Conservation (phyloP, 1,139 yeast genomes). For the Yarrowia galli region DNA sequence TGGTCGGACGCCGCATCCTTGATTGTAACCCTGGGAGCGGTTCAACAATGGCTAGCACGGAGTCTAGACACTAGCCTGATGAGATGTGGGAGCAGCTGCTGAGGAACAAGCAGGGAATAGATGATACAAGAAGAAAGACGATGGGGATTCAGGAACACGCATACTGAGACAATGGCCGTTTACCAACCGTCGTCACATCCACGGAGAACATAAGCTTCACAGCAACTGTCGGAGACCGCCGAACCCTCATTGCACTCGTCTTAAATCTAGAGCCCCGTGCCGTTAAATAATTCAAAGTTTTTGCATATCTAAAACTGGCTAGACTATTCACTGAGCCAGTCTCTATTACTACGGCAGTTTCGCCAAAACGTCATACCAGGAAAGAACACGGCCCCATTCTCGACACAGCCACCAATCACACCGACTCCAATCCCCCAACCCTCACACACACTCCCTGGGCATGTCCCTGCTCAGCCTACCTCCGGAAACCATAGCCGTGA, state of each 20-base stretch:
- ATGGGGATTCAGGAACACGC: no score
- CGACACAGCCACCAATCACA: no score
- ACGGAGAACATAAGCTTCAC: constrained; percentile 7
- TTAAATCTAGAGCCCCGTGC: neutral
- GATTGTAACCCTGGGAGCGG: constrained; percentile 9
- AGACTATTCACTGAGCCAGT: neutral
- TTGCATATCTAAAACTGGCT: constrained; percentile 8
- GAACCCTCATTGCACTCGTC: neutral
- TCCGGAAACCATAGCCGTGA: constrained; percentile 28
- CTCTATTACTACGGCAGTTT: no score
- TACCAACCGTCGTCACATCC: no score
- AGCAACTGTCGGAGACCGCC: constrained; percentile 13
- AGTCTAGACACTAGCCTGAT: constrained; percentile 31
- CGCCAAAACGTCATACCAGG: neutral
- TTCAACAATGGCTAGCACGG: constrained; percentile 19
- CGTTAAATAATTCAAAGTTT: constrained; percentile 16
- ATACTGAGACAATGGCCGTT: no score
- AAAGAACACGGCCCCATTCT: no score
- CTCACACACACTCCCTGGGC: constrained; percentile 2
- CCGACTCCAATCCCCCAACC: neutral
- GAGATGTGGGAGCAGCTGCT: neutral
- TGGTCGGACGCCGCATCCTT: constrained; percentile 10
- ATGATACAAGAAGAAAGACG: no score
- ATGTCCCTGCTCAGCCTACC: constrained; percentile 37
- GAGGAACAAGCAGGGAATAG: no score